These are phyloP conservation scores for Aspergillus carbonarius DNA, from an alignment of 2,329 filamentous ascomycete genomes.

Conservation along the genomic window DNA sequence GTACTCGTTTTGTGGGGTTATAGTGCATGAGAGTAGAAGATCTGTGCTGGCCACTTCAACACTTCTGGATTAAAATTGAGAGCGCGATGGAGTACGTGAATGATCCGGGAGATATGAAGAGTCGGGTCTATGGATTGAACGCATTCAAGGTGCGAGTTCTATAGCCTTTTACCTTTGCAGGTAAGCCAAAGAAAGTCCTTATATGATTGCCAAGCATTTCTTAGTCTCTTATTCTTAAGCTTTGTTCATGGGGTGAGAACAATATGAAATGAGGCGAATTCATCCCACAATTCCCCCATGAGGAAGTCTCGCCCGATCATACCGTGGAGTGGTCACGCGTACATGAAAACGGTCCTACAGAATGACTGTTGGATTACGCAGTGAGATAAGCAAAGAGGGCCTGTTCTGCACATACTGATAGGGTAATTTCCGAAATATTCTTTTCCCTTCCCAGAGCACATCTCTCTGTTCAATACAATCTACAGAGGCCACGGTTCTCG, in stretches of 20 bases:
- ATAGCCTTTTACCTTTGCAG: not conserved
- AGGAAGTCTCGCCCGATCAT: not conserved
- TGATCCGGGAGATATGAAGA: conserved; percentile 15
- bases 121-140: conserved; percentile 14
- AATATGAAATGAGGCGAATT: not conserved
- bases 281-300: not conserved
- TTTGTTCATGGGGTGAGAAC: not conserved
- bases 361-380: too few relatives aligned
- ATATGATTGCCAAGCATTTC: not conserved
- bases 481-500: too few relatives aligned
- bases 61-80: conserved; percentile 24
- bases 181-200: not conserved
- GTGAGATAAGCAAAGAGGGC: too few relatives aligned
- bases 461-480: too few relatives aligned
- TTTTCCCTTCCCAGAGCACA: too few relatives aligned
- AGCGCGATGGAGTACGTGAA: conserved; percentile 11
- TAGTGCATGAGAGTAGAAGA: conserved; percentile 27
- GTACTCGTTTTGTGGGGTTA: not conserved
- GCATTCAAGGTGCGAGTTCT: conserved; percentile 17
- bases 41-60: conserved; percentile 38
- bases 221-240: not conserved
- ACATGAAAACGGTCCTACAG: too few relatives aligned
- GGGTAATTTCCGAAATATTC: too few relatives aligned
- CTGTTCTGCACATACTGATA: too few relatives aligned
- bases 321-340: not conserved